phyloP scores from a whole-genome alignment of 306 rosid genomes.

The Psophocarpus tetragonolobus region DNA sequence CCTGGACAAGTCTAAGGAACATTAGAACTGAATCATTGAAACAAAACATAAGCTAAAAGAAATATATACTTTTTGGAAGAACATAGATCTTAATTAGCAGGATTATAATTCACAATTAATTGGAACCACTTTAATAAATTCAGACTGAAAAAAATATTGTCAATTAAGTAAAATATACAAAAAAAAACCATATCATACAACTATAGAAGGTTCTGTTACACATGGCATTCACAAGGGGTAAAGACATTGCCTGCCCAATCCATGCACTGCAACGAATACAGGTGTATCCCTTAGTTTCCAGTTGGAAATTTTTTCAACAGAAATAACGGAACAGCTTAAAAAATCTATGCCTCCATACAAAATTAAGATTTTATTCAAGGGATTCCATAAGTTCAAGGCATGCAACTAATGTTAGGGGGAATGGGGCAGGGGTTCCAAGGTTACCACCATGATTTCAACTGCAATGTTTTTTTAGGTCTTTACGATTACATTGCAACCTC shows the following conservation, averaged over 20 bases:
- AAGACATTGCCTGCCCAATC: neutral
- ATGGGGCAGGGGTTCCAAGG: neutral
- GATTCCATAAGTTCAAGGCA: conserved; percentile 8
- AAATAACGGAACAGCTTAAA: neutral
- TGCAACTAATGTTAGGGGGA: neutral
- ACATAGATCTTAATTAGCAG: neutral
- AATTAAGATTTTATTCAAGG: conserved; percentile 23
- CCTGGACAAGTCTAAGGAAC: conserved; percentile 46
- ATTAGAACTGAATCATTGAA: neutral
- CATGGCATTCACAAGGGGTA: conserved; percentile 23
- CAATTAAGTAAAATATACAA: conserved; percentile 14
- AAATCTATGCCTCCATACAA: neutral
- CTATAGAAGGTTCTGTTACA: neutral
- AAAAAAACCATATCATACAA: conserved; percentile 1
- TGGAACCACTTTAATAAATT: conserved; percentile 2
- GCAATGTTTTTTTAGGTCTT: neutral
- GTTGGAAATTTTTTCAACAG: neutral
- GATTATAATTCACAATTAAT: conserved; percentile 9
- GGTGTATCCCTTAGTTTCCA: neutral
- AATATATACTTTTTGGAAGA: neutral
- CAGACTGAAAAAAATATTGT: neutral
- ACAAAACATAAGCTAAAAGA: conserved; percentile 9
- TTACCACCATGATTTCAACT: neutral
- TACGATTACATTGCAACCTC: too few relatives aligned
- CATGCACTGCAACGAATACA: conserved; percentile 7